Evolutionary conservation across 192 early-diverging fungal genomes (phyloP).

Genomic region (Funneliformis mosseae): DNA sequence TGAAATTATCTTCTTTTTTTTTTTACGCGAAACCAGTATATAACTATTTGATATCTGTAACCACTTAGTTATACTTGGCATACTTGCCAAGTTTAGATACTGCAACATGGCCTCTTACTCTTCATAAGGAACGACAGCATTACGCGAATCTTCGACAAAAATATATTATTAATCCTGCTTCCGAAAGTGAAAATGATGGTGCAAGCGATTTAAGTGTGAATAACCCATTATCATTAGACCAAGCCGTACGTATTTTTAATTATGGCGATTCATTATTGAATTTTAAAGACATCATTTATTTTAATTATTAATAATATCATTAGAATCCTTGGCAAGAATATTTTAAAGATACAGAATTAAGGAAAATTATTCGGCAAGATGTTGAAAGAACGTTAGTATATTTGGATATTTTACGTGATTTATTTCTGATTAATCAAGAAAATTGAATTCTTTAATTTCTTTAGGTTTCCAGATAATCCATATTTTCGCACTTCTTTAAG

Average conservation of each 20-base stretch:
- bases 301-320: background rate
- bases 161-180: slow-evolving; percentile 66
- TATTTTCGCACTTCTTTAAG: slow-evolving; percentile 69
- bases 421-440: background rate
- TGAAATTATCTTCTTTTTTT: background rate
- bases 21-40: background rate
- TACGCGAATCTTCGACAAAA: slow-evolving; percentile 69
- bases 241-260: slow-evolving; percentile 43
- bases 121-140: slow-evolving; percentile 64
- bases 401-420: background rate
- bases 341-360: slow-evolving; percentile 84
- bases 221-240: slow-evolving; percentile 86
- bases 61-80: slow-evolving; percentile 53
- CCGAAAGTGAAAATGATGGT: slow-evolving; percentile 47
- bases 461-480: slow-evolving; percentile 85
- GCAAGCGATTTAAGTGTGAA: slow-evolving; percentile 68
- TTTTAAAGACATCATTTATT: background rate
- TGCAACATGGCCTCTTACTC: slow-evolving; percentile 59
- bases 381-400: slow-evolving; percentile 82
- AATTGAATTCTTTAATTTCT: slow-evolving; percentile 3
- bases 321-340: slow-evolving; percentile 94
- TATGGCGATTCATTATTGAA: background rate
- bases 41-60: background rate
- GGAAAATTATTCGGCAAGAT: slow-evolving; percentile 85
- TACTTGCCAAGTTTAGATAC: slow-evolving; percentile 55